These are phyloP conservation scores for Beauveria sp. DNA, from an alignment of 2,329 filamentous ascomycete genomes.

Conservation along the genomic window DNA sequence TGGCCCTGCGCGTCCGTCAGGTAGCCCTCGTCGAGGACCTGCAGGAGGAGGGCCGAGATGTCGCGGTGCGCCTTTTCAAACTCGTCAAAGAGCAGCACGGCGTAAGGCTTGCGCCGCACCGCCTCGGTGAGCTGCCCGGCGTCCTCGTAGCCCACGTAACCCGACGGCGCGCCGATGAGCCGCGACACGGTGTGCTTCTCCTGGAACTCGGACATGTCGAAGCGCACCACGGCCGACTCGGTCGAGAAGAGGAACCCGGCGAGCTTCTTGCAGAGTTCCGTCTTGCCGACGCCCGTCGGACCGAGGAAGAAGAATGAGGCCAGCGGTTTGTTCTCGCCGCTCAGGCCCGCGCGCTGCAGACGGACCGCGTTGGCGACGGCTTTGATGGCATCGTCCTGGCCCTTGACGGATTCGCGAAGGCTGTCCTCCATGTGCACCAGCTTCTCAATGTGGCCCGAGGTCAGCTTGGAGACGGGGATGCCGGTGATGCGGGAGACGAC, in stretches of 20 bases:
- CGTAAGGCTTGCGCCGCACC: conserved; percentile 89
- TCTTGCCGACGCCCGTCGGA: conserved; percentile 94
- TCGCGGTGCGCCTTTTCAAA: conserved; percentile 97
- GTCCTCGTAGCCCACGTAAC: conserved; percentile 95
- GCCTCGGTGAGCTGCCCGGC: conserved; percentile 94
- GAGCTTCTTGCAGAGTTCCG: conserved; percentile 93
- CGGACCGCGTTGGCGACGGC: conserved; percentile 90
- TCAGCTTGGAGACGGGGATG: conserved; percentile 87
- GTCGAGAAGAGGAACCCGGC: conserved; percentile 90
- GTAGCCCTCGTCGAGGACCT: conserved; percentile 94
- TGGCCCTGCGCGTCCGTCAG: conserved; percentile 92
- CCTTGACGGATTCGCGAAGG: conserved; percentile 73
- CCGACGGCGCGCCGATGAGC: conserved; percentile 85
- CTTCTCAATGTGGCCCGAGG: conserved; percentile 89
- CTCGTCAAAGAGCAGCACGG: conserved; percentile 90
- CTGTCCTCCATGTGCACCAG: conserved; percentile 93
- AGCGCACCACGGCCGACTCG: conserved; percentile 81
- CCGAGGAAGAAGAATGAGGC: conserved; percentile 98
- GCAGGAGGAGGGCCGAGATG: conserved; percentile 83
- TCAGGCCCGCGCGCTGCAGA: conserved; percentile 86
- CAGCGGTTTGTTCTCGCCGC: conserved; percentile 82
- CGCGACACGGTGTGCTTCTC: conserved; percentile 94
- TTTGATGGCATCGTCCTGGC: conserved; percentile 87
- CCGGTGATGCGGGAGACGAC: conserved; percentile 89
- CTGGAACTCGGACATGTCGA: conserved; percentile 97